A percentile compares a stretch with the other conserved stretches of the same genome.
Conservation (phyloP, 257 asterid species). For the Datura wrightii region DNA sequence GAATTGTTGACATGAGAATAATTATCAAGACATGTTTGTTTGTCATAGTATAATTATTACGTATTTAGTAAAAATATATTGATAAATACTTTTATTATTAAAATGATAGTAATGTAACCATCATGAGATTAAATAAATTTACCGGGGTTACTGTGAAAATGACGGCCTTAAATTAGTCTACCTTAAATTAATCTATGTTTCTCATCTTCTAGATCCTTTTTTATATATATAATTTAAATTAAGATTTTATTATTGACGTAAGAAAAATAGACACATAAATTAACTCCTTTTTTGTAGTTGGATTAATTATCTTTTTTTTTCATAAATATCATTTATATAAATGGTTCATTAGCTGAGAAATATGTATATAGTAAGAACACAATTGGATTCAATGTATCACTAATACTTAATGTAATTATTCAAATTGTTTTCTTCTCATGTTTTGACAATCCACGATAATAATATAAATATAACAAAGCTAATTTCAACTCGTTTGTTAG, state of each 20-base stretch:
- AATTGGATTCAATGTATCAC: constrained; percentile 22
- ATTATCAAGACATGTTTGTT: too few relatives aligned
- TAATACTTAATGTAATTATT: background rate
- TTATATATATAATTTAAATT: background rate
- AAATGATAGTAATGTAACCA: background rate
- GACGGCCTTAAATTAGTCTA: background rate
- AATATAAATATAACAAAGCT: background rate
- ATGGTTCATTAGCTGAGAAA: background rate
- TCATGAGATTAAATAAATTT: background rate
- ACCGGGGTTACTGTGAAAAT: background rate
- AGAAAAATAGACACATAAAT: background rate
- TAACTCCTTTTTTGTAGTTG: background rate
- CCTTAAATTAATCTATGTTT: background rate
- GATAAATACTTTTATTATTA: background rate
- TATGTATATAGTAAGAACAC: background rate
- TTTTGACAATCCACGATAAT: background rate
- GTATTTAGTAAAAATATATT: background rate
- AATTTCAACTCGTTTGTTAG: background rate
- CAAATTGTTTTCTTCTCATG: background rate
- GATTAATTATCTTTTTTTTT: background rate
- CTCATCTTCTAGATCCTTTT: background rate
- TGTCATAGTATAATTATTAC: background rate
- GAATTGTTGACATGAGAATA: too few relatives aligned
- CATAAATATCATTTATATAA: background rate
- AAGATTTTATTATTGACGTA: background rate